Percentiles rank a stretch among this genome's conserved stretches.
phyloP scores from a whole-genome alignment of 768 basidiomycete genomes.

The Asterophora parasitica region DNA sequence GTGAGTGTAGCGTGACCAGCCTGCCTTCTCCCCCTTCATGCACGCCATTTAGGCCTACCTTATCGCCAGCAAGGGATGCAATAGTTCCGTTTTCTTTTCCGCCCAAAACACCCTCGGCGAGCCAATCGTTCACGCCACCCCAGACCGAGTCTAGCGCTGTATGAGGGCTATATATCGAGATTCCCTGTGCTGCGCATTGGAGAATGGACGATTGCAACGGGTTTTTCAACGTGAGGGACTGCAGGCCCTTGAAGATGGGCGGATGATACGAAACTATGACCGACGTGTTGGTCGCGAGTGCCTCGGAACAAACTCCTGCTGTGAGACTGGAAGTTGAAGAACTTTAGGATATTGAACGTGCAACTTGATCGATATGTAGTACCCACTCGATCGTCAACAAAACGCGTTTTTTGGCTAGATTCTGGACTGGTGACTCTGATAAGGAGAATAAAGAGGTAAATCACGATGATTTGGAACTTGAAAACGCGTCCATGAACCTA shows the following conservation, averaged over 20 bases:
- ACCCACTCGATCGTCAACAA: slow-evolving; percentile 71
- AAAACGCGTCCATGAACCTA: slow-evolving; percentile 43
- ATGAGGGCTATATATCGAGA: slow-evolving; percentile 86
- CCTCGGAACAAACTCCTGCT: slow-evolving; percentile 63
- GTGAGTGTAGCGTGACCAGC: slow-evolving; percentile 55
- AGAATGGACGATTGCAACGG: slow-evolving; percentile 80
- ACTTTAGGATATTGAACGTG: not conserved
- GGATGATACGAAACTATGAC: slow-evolving; percentile 84
- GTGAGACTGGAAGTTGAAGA: slow-evolving; percentile 51
- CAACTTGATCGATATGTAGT: not conserved
- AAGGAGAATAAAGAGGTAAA: slow-evolving; percentile 5
- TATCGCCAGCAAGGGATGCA: slow-evolving; percentile 35
- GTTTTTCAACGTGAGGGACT: slow-evolving; percentile 71
- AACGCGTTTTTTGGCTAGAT: slow-evolving; percentile 41
- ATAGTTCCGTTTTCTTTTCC: slow-evolving; percentile 31
- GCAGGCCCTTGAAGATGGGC: slow-evolving; percentile 71
- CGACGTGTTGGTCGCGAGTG: slow-evolving; percentile 53
- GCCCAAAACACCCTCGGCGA: slow-evolving; percentile 51
- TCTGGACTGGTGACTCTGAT: slow-evolving; percentile 52
- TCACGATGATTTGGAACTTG: not conserved
- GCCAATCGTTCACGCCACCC: slow-evolving; percentile 90
- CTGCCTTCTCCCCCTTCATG: slow-evolving; percentile 63
- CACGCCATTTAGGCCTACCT: slow-evolving; percentile 31
- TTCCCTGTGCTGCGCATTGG: slow-evolving; percentile 72
- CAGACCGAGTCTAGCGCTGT: slow-evolving; percentile 81